Evolutionary conservation across 495 filamentous ascomycete species (phyloP).

Genomic region (Xylaria telfairii): DNA sequence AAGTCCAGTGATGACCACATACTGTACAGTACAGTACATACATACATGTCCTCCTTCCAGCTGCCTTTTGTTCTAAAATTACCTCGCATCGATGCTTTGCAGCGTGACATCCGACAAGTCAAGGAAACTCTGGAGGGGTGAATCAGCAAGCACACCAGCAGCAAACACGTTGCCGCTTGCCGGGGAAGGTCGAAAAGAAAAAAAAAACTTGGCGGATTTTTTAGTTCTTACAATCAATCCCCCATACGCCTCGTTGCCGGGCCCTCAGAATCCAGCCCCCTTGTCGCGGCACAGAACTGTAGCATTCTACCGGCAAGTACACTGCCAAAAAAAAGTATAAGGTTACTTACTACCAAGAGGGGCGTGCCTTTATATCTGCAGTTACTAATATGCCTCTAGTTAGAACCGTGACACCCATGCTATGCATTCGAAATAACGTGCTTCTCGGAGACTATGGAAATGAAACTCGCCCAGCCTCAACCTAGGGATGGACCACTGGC

Average conservation of each 20-base stretch:
- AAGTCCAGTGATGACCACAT: background rate
- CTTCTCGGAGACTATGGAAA: background rate
- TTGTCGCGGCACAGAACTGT: no score
- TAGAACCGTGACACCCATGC: no score
- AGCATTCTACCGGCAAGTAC: no score
- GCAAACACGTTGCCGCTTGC: background rate
- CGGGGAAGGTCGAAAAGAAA: background rate
- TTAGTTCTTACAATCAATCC: no score
- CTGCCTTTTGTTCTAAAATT: background rate
- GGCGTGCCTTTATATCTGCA: no score
- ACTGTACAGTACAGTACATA: no score
- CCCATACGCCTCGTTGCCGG: background rate
- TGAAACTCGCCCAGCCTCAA: background rate
- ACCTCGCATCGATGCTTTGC: background rate
- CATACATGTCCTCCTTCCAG: no score
- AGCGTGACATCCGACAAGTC: background rate
- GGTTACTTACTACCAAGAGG: no score
- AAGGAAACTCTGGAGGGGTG: background rate
- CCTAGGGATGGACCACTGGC: background rate
- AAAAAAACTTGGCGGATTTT: no score
- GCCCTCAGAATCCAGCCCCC: background rate
- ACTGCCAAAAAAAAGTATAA: no score
- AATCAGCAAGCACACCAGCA: background rate
- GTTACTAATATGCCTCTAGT: no score
- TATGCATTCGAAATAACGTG: background rate